A percentile compares a stretch with the other conserved stretches of the same genome.
phyloP scores from a whole-genome alignment of 352 stramenopile species.

The Phytophthora megakarya region DNA sequence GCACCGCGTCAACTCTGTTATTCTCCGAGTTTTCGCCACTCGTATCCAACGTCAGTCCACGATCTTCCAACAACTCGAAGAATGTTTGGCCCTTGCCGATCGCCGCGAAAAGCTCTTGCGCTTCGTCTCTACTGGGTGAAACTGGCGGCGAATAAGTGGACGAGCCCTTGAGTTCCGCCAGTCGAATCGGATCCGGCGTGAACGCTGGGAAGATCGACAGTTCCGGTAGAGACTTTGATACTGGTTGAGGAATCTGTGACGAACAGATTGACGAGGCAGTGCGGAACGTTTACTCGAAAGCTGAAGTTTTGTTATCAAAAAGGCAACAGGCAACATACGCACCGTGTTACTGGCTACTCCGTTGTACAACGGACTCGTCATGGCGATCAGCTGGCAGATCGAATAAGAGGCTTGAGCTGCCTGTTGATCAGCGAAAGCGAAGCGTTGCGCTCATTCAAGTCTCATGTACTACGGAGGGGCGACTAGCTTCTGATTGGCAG shows the following conservation, averaged over 20 bases:
- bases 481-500: slow-evolving; percentile 10
- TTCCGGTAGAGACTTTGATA: slow-evolving; percentile 9
- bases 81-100: slow-evolving; percentile 28
- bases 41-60: slow-evolving; percentile 15
- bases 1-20: slow-evolving; percentile 40
- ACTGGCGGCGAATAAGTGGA: slow-evolving; percentile 22
- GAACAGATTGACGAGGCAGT: slow-evolving; percentile 10
- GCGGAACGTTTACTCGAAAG: slow-evolving; percentile 16
- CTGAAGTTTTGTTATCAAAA: slow-evolving; percentile 14
- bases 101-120: slow-evolving; percentile 32
- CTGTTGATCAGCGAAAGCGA: not conserved
- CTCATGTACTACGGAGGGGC: slow-evolving; percentile 10
- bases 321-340: not conserved
- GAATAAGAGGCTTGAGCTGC: not conserved
- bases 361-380: slow-evolving; percentile 1
- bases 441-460: slow-evolving; percentile 20
- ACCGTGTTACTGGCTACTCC: slow-evolving; percentile 1
- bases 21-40: not conserved
- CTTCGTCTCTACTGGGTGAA: slow-evolving; percentile 16
- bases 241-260: not conserved
- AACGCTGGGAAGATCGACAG: slow-evolving; percentile 35
- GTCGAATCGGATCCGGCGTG: slow-evolving; percentile 20
- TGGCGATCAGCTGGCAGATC: not conserved
- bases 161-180: slow-evolving; percentile 20
- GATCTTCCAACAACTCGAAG: slow-evolving; percentile 35